These are phyloP conservation scores for Corinectria fuckeliana DNA, from an alignment of 2,329 filamentous ascomycete species.

Conservation along the genomic window DNA sequence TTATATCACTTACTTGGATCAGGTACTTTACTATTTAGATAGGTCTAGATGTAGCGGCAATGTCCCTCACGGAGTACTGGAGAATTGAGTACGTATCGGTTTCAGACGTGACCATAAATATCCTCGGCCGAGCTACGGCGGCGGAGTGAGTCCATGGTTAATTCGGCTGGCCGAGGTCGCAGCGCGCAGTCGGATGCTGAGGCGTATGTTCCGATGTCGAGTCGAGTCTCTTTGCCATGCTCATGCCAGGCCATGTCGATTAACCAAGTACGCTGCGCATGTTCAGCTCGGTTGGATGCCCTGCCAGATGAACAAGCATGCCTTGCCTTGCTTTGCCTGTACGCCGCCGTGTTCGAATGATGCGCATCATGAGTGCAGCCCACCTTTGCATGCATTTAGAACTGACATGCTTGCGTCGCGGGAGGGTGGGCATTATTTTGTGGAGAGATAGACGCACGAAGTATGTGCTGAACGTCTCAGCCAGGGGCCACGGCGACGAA, in stretches of 20 bases:
- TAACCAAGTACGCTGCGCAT: constrained; percentile 15
- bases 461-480: too few species aligned
- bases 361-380: constrained; percentile 35
- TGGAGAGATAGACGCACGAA: constrained; percentile 20
- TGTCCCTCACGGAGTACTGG: not conserved
- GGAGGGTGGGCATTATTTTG: constrained; percentile 6
- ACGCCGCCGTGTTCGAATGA: constrained; percentile 17
- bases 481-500: constrained; percentile 10
- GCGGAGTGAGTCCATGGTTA: not conserved
- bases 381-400: constrained; percentile 26
- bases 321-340: constrained; percentile 2
- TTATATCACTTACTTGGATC: constrained; percentile 4
- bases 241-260: constrained; percentile 12
- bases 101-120: not conserved
- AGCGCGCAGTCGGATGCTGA: not conserved
- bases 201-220: not conserved
- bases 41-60: not conserved
- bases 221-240: not conserved
- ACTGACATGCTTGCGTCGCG: constrained; percentile 9
- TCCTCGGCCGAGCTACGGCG: constrained; percentile 8
- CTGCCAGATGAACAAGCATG: constrained; percentile 1
- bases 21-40: too few species aligned
- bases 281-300: not conserved
- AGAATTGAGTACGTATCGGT: not conserved
- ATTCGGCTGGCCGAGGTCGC: constrained; percentile 3